Conservation (phyloP, 176 grass and related monocot species). For the Cenchrus fungigraminus region DNA sequence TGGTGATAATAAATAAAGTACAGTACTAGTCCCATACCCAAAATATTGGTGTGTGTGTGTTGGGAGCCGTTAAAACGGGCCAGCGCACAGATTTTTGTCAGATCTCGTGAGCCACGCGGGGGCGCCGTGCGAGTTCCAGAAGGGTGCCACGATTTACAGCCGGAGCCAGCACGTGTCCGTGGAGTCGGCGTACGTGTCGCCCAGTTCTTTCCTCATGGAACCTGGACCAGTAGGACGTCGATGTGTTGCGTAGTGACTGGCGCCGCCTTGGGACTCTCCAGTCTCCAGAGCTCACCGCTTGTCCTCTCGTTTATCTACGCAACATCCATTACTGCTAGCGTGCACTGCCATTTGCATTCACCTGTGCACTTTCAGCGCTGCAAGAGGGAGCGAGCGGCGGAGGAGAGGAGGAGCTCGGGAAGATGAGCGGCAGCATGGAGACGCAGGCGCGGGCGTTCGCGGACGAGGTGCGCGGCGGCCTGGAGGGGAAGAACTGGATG, state of each 20-base stretch:
- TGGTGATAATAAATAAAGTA: too few relatives aligned
- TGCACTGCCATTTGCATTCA: background rate
- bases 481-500: slow-evolving; percentile 61
- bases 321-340: background rate
- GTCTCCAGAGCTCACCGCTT: background rate
- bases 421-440: slow-evolving; percentile 44
- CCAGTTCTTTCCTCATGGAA: background rate
- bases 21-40: too few relatives aligned
- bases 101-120: background rate
- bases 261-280: background rate
- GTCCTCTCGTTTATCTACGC: background rate
- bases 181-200: slow-evolving; percentile 35
- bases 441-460: slow-evolving; percentile 56
- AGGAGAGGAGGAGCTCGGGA: background rate
- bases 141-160: slow-evolving; percentile 30
- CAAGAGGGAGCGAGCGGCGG: background rate
- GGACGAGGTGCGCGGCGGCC: slow-evolving; percentile 61
- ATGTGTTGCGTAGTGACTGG: background rate
- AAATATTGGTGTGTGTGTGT: background rate
- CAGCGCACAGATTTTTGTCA: background rate
- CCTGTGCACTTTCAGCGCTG: background rate
- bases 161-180: slow-evolving; percentile 12
- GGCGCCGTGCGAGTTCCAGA: slow-evolving; percentile 30
- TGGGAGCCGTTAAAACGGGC: background rate
- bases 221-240: slow-evolving; percentile 18